These are phyloP conservation scores for Pestalotiopsis sp. DNA, from an alignment of 2,329 filamentous ascomycete species.

Conservation along the genomic window DNA sequence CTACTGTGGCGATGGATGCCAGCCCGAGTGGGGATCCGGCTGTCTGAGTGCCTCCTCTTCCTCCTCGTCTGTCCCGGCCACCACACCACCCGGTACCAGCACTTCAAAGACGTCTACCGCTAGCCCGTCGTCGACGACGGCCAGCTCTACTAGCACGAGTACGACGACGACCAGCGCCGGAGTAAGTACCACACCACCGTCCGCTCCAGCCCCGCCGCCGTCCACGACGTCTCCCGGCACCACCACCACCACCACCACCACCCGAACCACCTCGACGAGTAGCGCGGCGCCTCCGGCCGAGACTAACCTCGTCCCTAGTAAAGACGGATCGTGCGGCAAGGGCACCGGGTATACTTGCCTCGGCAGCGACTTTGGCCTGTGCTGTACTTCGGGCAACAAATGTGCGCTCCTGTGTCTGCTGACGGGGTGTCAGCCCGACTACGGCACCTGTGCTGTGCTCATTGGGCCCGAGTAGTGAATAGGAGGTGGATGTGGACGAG, in stretches of 20 bases:
- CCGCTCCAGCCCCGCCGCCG: constrained; percentile 12
- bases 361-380: constrained; percentile 20
- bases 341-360: constrained; percentile 21
- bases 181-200: not conserved
- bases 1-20: constrained; percentile 42
- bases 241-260: not conserved
- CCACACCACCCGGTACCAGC: constrained; percentile 16
- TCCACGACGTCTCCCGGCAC: not conserved
- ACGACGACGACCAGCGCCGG: not conserved
- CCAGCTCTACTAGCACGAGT: not conserved
- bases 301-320: constrained; percentile 14
- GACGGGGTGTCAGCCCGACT: constrained; percentile 18
- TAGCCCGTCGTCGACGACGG: not conserved
- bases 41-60: constrained; percentile 12
- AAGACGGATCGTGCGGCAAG: constrained; percentile 24
- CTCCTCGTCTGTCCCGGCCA: constrained; percentile 14
- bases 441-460: constrained; percentile 18
- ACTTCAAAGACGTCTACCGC: constrained; percentile 5
- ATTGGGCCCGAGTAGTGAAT: not conserved
- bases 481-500: not conserved
- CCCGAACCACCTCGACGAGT: not conserved
- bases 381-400: constrained; percentile 19
- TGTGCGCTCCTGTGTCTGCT: constrained; percentile 23
- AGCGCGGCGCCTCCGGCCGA: not conserved
- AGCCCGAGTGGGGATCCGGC: constrained; percentile 34